Base-by-base conservation (phyloP, 345 rosid genomes). In the Carallia brachiata region DNA sequence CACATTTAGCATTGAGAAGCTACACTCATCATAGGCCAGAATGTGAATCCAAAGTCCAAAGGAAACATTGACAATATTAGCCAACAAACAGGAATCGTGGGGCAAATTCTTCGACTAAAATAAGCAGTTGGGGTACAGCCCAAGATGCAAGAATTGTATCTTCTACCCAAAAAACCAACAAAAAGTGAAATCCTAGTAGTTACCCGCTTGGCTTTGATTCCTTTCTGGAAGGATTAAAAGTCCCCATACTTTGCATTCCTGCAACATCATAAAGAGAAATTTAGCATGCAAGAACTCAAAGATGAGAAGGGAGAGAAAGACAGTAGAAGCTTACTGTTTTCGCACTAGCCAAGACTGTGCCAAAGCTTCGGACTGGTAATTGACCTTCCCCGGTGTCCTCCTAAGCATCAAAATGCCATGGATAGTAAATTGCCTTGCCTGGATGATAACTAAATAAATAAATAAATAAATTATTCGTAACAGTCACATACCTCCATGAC, bases 301-400 rank as follows among this genome's bases (percentile, higher is more conserved):
- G 53, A 70, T 19, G 48, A 59, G 37, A 58, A 6, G 40, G 62
- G 44, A 54, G 4, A 60, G 36, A 10, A 73, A 18, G 68, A 62
- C 62, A 53, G 18, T 55, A 34, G 27, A 56, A 60, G 81, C 92
- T 85, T 79, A 88, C 97, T 59, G 39, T 85, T 91, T 53, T 82
- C 90, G 80, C 88, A 28, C 77, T 84, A 23, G 84, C 60, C 78
- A 94, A 65, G 74, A 88, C 48, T 67, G 97, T 91, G 68, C 98
- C 97, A 75, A 94, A 94, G 79, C 90, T 91, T 77, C 96, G 79
- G 28, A 68, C 72, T 39, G 89, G 88, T 32, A 81, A 68, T 36
- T 81, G 70, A 76, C 75, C 77, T 75, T 86, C 96, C 74, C 74
- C 83, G 1, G 75, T 47, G 53, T 81, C 89, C 74, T 89, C 88